Base-by-base conservation (phyloP, 1,139 yeast species). In the Saccharomycopsis crataegensis region DNA sequence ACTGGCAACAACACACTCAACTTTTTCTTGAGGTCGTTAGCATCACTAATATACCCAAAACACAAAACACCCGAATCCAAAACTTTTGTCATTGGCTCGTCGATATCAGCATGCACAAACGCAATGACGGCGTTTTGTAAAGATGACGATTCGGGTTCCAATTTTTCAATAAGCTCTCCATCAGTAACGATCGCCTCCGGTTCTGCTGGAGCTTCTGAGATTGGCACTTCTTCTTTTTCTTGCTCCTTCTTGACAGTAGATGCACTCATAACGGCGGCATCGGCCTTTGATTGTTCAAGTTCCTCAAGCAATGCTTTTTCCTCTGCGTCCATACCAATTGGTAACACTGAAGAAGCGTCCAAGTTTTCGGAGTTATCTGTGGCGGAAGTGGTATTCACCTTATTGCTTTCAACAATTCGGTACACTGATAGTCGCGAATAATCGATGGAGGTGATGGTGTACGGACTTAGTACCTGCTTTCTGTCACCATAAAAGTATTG, bases 401-500 rank as follows among this genome's bases (percentile, higher is more conserved):
- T 47, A 48, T 60, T 62, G 36, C 62, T 60, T 38, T 66, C 64
- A 9, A 60, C 62, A 16, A 66, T 58, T 11, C 76, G 73, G 66
- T 75, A 77, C 1, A 81, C 78, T 0, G 71, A 67, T 1, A 83
- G 64, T 43, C 77, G 77, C 8, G 73, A 69, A 54, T 73, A 71
- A 59, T 77, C 81, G 1, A 76, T 77, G 17, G 47, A 36, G 6
- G 84, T 80, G 7, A 81, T 72, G 0, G 87, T 79, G 60, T 77
- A 83, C 1, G 99, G 99, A 6, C 95, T 86, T 52, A 94, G 73
- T 5, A 84, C 80, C 8, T 81, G 79, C 52, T 76, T 76, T 45
- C 73, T 70, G 14, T 79, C 79, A 1, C 99, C 99, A 64, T 94
- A 89, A 63, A 94, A 94, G 66, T 93, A 94, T 63, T 90, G 95